Conservation (phyloP, 306 rosid species). For the Citrullus colocynthis region DNA sequence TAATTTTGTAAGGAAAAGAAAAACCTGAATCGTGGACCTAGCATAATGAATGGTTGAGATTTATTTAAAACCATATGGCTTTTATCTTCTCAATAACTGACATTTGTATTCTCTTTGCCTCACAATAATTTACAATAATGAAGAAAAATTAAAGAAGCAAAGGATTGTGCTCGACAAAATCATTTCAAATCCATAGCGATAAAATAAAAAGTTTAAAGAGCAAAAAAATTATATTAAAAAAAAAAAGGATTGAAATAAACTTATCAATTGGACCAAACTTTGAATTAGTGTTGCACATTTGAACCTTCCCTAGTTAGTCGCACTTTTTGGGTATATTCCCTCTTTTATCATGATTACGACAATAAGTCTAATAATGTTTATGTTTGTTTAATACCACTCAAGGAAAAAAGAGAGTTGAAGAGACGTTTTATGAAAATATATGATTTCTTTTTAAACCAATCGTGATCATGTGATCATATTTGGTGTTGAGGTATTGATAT, state of each 20-base stretch:
- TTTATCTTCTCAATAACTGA: constrained; percentile 7
- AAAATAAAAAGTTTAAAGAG: not conserved
- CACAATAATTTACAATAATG: constrained; percentile 24
- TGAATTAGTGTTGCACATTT: not conserved
- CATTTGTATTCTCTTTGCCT: constrained; percentile 17
- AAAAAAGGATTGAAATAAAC: constrained; percentile 10
- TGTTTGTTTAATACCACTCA: not conserved
- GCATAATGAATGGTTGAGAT: constrained; percentile 26
- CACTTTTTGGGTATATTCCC: not conserved
- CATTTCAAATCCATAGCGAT: constrained; percentile 22
- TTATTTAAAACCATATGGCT: not conserved
- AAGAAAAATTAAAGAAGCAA: constrained; percentile 7
- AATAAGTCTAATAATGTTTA: not conserved
- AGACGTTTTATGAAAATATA: not conserved
- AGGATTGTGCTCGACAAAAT: constrained; percentile 56
- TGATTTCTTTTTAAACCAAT: not conserved
- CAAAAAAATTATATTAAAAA: too few relatives aligned
- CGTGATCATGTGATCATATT: not conserved
- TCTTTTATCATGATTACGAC: constrained; percentile 15
- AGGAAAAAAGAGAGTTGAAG: not conserved
- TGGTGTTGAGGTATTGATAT: too few relatives aligned
- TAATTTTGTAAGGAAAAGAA: not conserved
- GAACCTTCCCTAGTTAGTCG: constrained; percentile 17
- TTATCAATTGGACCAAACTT: not conserved
- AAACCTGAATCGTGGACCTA: constrained; percentile 13